Evolutionary conservation across 2,329 filamentous ascomycete species (phyloP).

Genomic region (Alternaria hordeiaustralica): DNA sequence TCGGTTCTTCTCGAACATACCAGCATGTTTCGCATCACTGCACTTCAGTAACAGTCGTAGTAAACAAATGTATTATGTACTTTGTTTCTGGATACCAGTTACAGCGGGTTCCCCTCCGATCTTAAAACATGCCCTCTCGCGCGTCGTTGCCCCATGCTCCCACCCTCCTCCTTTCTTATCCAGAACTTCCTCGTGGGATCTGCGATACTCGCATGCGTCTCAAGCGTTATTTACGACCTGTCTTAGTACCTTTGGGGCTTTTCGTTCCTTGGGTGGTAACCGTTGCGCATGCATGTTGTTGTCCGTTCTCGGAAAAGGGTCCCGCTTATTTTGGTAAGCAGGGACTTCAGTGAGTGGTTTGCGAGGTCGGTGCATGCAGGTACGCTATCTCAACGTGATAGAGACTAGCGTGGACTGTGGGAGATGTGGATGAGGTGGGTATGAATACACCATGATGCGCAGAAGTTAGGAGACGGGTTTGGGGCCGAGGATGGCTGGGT

Average conservation of each 20-base stretch:
- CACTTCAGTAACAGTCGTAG: neutral
- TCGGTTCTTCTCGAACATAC: neutral
- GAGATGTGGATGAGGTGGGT: neutral
- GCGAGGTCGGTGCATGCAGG: neutral
- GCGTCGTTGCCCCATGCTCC: neutral
- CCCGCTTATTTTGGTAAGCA: neutral
- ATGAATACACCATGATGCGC: neutral
- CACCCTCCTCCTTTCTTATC: neutral
- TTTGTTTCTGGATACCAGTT: neutral
- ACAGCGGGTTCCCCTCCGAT: neutral
- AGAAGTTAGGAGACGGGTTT: neutral
- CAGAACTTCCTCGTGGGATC: neutral
- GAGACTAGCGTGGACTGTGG: neutral
- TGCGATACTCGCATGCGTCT: neutral
- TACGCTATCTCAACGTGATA: neutral
- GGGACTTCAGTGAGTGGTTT: neutral
- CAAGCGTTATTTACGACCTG: neutral
- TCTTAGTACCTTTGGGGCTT: neutral
- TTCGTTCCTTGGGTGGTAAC: neutral
- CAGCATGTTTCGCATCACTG: neutral
- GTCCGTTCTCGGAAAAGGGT: neutral
- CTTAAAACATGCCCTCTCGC: neutral
- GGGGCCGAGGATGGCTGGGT: neutral
- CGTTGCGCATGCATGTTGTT: neutral
- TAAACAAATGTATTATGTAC: neutral